Base-by-base conservation (phyloP, 257 asterid species). In the Solanum gracilifrons region DNA sequence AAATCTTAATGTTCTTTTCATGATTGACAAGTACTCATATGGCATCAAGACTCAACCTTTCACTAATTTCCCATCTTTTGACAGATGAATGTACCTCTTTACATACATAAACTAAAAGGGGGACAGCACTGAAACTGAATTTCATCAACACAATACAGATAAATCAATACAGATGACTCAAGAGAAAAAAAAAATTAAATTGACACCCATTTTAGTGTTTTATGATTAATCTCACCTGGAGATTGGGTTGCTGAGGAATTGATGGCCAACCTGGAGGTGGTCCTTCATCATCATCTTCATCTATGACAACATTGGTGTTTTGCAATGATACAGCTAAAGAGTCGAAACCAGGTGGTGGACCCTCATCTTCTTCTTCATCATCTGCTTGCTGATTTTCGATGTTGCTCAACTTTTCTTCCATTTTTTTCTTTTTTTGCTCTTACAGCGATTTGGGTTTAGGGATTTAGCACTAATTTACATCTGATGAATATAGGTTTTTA, bases 291-390 rank as follows among this genome's bases (percentile, higher is more conserved):
- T 88, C 90, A 1, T 83, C 91, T 20, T 72, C 91, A 4, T 41
- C 92, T 2, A 32, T 88, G n/a, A n/a, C 18, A 3, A 1, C 91
- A 87, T 88, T 86, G 43, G 21, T 48, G 25, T 10, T 13, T 84
- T 33, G 92, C 37, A 89, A 88, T 46, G 90, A 39, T 62, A 90
- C 88, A 84, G 73, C 73, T 86, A 94, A 87, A 80, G 90, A 89
- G 32, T 92, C 91, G 83, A 93, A 95, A 60, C 98, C 98, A 87
- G 99, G 98, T 16, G 98, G 98, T 11, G 98, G 98, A 48, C 99
- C 98, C 23, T 94, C 98, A 60, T 94, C 98, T 11, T 92, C 97
- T 2, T 92, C 94, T 37, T 87, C 87, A 18, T 87, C 88, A 25
- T 32, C 89, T 46, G 39, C 87, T 21, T 76, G 60, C 3, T 23